These are phyloP conservation scores for Musa acuminata DNA, from an alignment of 176 grass and related monocot genomes.

Conservation along the genomic window DNA sequence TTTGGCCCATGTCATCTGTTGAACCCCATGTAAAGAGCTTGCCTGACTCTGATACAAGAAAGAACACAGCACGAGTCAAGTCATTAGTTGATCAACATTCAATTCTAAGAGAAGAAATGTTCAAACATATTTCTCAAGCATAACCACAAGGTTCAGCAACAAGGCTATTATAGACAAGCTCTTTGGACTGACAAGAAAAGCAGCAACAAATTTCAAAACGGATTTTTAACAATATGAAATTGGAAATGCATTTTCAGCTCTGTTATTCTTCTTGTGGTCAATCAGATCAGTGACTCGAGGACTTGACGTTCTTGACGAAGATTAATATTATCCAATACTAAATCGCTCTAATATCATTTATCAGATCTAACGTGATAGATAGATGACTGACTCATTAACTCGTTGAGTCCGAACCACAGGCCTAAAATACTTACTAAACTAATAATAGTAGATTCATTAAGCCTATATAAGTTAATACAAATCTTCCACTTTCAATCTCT, in stretches of 20 bases:
- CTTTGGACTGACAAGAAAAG: background rate
- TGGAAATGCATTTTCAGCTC: background rate
- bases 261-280: background rate
- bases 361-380: no score
- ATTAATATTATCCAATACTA: background rate
- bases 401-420: no score
- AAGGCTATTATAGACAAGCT: background rate
- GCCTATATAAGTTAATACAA: no score
- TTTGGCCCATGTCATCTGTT: conserved; percentile 93
- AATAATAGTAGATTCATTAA: no score
- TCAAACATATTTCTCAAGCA: background rate
- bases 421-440: no score
- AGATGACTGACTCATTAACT: no score
- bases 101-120: background rate
- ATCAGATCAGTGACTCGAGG: background rate
- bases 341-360: no score
- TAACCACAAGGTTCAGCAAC: background rate
- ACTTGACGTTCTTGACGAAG: background rate
- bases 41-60: conserved; percentile 52
- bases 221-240: background rate
- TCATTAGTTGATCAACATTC: background rate
- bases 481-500: no score
- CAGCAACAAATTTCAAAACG: background rate
- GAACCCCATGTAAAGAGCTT: conserved; percentile 96
- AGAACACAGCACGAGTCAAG: background rate